Evolutionary conservation across 352 stramenopile species (phyloP).

Genomic region (Phytophthora megakarya): DNA sequence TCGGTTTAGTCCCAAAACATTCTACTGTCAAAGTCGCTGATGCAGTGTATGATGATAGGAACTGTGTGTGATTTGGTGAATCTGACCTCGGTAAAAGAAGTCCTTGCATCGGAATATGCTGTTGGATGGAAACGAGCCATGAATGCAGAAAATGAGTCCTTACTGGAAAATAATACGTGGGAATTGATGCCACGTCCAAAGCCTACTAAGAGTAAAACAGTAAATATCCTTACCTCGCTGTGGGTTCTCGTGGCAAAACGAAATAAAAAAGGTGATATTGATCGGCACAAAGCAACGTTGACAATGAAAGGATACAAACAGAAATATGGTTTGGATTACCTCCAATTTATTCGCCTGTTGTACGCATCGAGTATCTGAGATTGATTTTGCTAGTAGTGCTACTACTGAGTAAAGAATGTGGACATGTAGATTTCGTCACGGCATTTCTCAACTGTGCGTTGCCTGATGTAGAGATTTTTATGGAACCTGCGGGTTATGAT

Average conservation of each 20-base stretch:
- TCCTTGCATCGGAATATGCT: neutral
- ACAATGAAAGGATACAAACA: slow-evolving; percentile 1
- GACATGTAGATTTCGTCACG: too few relatives aligned
- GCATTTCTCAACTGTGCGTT: too few relatives aligned
- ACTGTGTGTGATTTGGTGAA: neutral
- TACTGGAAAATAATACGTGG: neutral
- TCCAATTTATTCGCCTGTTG: too few relatives aligned
- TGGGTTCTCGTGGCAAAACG: slow-evolving; percentile 1
- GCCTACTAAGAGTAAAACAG: neutral
- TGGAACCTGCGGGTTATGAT: too few relatives aligned
- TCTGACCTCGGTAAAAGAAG: neutral
- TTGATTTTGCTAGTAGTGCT: too few relatives aligned
- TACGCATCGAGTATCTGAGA: too few relatives aligned
- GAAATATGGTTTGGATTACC: slow-evolving; percentile 9
- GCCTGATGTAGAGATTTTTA: too few relatives aligned
- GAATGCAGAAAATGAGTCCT: neutral
- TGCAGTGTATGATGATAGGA: too few relatives aligned
- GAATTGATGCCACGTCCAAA: neutral
- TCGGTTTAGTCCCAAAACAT: neutral
- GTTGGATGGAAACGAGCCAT: neutral
- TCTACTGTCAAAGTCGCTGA: too few relatives aligned
- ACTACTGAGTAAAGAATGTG: too few relatives aligned
- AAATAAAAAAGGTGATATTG: slow-evolving; percentile 6
- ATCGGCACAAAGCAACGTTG: neutral
- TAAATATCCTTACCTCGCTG: neutral